A percentile compares a stretch with the other conserved stretches of the same genome.
Evolutionary conservation across 2,329 filamentous ascomycete genomes (phyloP).

Genomic region (Colletotrichum sublineola): DNA sequence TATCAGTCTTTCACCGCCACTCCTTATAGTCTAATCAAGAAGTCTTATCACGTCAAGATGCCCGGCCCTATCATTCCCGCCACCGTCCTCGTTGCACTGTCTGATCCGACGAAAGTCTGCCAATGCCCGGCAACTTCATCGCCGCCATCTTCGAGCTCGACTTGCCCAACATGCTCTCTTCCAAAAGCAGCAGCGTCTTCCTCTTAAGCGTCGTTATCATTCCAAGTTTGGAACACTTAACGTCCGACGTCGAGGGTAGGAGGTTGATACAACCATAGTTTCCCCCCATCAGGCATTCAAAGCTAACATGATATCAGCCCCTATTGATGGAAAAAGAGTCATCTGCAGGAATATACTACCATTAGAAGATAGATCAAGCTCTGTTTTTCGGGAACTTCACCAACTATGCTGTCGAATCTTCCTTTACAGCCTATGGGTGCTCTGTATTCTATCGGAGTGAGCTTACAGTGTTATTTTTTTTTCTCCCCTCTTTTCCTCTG

Average conservation of each 20-base stretch:
- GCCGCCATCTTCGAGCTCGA: not conserved
- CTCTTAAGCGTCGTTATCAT: not conserved
- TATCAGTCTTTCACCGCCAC: too few species aligned
- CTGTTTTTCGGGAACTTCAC: not conserved
- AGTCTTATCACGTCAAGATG: not conserved
- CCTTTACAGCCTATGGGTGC: not conserved
- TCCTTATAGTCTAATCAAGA: too few species aligned
- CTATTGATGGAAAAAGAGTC: not conserved
- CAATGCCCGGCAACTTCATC: not conserved
- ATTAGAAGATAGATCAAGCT: not conserved
- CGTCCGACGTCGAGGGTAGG: not conserved
- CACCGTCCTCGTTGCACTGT: not conserved
- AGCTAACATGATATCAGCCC: not conserved
- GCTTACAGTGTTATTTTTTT: not conserved
- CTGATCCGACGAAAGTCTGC: conserved; percentile 17
- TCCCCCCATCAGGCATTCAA: too few species aligned
- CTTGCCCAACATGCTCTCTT: conserved; percentile 1
- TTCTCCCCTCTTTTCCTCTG: too few species aligned
- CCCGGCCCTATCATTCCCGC: conserved; percentile 13
- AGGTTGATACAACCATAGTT: not conserved
- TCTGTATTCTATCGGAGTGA: not conserved
- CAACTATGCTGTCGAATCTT: too few species aligned
- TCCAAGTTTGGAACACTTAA: not conserved
- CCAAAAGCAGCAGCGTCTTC: not conserved
- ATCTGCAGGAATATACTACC: too few species aligned